phyloP scores from a whole-genome alignment of 2,329 filamentous ascomycete species.

The Fusarium sarcochroum region DNA sequence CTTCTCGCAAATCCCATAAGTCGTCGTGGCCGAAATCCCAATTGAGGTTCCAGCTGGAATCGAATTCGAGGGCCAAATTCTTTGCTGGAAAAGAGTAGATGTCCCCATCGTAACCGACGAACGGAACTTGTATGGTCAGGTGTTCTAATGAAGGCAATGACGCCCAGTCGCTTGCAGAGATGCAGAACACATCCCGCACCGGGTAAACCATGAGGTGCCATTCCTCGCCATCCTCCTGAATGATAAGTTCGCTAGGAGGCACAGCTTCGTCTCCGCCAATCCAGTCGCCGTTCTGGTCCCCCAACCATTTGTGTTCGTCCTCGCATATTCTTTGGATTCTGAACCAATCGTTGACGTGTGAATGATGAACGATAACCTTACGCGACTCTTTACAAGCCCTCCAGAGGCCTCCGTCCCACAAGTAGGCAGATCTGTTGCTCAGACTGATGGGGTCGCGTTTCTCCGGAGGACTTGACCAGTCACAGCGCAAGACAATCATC shows the following conservation, averaged over 20 bases:
- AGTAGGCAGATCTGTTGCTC: background rate
- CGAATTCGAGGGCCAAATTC: background rate
- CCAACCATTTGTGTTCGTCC: too few relatives aligned
- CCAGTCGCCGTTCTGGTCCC: too few relatives aligned
- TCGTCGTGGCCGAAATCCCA: background rate
- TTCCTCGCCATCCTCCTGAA: accelerated
- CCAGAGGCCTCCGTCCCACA: constrained; percentile 9
- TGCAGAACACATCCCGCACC: background rate
- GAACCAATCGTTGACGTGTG: background rate
- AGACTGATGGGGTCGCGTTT: accelerated
- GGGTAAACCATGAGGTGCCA: background rate
- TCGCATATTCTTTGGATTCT: background rate
- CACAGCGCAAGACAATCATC: background rate
- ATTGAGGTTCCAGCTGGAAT: background rate
- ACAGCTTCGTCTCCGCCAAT: too few relatives aligned
- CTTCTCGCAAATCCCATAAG: accelerated
- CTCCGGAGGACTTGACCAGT: background rate
- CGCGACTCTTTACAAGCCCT: constrained; percentile 11
- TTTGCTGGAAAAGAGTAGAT: background rate
- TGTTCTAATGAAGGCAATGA: accelerated
- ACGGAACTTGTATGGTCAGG: background rate
- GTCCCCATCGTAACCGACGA: background rate
- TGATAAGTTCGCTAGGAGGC: background rate
- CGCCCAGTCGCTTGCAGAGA: background rate
- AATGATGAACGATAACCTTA: background rate